Conservation (phyloP, 768 basidiomycete genomes). For the Kwoniella heveanensis region DNA sequence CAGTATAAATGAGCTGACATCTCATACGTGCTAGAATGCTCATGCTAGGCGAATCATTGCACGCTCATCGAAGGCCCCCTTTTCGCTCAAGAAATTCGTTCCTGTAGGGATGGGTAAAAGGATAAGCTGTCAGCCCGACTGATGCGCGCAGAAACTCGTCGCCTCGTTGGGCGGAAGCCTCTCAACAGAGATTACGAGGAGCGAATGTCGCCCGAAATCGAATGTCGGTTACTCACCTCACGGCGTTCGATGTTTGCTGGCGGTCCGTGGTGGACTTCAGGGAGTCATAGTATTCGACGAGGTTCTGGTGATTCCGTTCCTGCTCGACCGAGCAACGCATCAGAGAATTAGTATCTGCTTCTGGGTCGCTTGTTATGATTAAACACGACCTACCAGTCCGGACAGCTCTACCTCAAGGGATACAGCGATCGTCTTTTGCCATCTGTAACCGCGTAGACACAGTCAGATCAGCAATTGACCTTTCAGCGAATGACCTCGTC, state of each 20-base stretch:
- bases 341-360: too few species aligned
- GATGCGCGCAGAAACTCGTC: too few species aligned
- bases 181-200: too few species aligned
- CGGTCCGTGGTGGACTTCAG: background rate
- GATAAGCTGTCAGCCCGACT: too few species aligned
- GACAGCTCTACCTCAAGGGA: conserved; percentile 32
- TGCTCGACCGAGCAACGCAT: background rate
- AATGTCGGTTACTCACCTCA: background rate
- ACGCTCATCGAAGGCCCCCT: background rate
- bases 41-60: too few species aligned
- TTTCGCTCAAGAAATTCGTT: background rate
- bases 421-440: conserved; percentile 38
- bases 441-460: conserved; percentile 6
- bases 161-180: too few species aligned
- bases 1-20: too few species aligned
- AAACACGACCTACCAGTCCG: conserved; percentile 23
- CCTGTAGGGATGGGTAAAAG: too few species aligned
- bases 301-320: conserved; percentile 7
- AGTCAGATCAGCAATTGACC: background rate
- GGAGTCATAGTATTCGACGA: conserved; percentile 5
- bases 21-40: too few species aligned
- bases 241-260: background rate
- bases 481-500: too few species aligned
- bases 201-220: background rate
- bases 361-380: too few species aligned